Conservation (phyloP, 306 rosid species). For the Oemleria cerasiformis region DNA sequence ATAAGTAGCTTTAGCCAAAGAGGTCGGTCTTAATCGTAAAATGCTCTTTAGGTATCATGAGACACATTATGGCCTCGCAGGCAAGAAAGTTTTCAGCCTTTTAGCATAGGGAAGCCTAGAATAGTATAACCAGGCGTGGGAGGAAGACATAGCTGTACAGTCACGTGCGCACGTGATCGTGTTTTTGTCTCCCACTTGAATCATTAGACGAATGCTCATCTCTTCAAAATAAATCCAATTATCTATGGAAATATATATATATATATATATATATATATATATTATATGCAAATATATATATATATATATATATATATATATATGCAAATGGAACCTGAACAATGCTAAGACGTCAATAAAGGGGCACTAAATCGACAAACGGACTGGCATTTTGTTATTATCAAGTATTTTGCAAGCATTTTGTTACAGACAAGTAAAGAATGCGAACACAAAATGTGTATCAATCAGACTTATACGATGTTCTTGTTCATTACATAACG, state of each 20-base stretch:
- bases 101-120: background rate
- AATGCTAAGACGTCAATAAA: too few species aligned
- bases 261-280: too few species aligned
- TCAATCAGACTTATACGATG: background rate
- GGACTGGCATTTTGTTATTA: background rate
- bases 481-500: conserved; percentile 2
- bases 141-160: background rate
- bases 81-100: background rate
- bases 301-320: too few species aligned
- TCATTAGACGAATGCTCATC: background rate
- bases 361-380: background rate
- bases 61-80: background rate
- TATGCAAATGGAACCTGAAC: too few species aligned
- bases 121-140: background rate
- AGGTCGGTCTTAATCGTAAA: background rate
- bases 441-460: background rate
- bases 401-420: background rate
- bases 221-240: too few species aligned
- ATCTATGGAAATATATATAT: too few species aligned
- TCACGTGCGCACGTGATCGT: conserved; percentile 2
- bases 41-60: background rate
- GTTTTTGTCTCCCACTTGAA: background rate
- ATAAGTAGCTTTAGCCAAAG: background rate
- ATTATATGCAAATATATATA: too few species aligned
- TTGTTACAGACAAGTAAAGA: conserved; percentile 16